A percentile compares a stretch with the other conserved stretches of the same genome.
Evolutionary conservation across 306 rosid species (phyloP).

Genomic region (Cercis canadensis): DNA sequence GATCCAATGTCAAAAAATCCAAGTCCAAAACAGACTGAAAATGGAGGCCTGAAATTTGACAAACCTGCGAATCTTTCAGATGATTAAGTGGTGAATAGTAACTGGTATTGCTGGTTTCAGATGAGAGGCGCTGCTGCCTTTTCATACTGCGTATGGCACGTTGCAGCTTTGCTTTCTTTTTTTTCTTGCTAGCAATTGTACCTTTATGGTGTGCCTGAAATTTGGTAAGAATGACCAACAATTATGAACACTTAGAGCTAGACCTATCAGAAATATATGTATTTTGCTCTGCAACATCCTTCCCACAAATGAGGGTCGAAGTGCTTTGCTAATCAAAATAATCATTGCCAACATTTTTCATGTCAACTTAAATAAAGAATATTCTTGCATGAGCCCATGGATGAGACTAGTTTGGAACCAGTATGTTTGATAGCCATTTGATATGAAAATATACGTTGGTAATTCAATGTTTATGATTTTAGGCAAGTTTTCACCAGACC

Average conservation of each 20-base stretch:
- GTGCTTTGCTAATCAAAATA: background rate
- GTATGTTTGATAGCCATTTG: slow-evolving; percentile 18
- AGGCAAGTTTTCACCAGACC: slow-evolving; percentile 48
- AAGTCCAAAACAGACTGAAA: slow-evolving; percentile 4
- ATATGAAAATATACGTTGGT: background rate
- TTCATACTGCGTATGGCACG: slow-evolving; percentile 81
- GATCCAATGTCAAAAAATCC: slow-evolving; percentile 25
- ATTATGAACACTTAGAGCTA: slow-evolving; percentile 14
- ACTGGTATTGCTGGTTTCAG: slow-evolving; percentile 54
- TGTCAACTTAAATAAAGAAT: slow-evolving; percentile 12
- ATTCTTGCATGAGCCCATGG: background rate
- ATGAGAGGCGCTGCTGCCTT: slow-evolving; percentile 70
- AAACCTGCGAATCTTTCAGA: slow-evolving; percentile 87
- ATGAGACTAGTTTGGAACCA: background rate
- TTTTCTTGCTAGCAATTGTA: slow-evolving; percentile 85
- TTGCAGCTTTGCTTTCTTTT: slow-evolving; percentile 79
- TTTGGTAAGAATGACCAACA: slow-evolving; percentile 5
- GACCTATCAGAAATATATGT: slow-evolving; percentile 19
- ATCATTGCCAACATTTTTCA: background rate
- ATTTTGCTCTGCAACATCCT: background rate
- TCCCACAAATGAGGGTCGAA: slow-evolving; percentile 6
- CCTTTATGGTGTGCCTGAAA: slow-evolving; percentile 88
- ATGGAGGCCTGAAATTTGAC: slow-evolving; percentile 23
- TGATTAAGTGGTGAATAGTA: slow-evolving; percentile 88
- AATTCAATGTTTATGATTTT: background rate